These are phyloP conservation scores for Rutstroemia sp. DNA, from an alignment of 2,329 filamentous ascomycete genomes.

Conservation along the genomic window DNA sequence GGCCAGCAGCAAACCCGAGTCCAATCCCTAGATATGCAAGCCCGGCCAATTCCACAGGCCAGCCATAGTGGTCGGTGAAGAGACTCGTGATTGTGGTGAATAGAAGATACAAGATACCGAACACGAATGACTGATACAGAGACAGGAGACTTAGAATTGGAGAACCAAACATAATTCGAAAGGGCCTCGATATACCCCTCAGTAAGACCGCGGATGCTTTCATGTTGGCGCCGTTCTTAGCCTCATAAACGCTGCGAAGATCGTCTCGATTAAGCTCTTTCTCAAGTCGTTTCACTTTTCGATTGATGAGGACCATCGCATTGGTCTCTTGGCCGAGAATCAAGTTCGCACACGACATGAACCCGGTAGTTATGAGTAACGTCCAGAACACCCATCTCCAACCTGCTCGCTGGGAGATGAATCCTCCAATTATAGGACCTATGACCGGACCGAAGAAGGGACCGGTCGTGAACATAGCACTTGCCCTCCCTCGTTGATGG, in stretches of 20 bases:
- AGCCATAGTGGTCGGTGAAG: neutral
- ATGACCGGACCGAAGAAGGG: conserved; percentile 33
- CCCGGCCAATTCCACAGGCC: neutral
- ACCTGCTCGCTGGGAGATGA: conserved; percentile 36
- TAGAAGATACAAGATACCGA: neutral
- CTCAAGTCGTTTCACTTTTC: too few relatives aligned
- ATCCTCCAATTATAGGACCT: conserved; percentile 42
- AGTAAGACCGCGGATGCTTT: too few relatives aligned
- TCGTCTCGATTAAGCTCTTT: too few relatives aligned
- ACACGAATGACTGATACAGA: too few relatives aligned
- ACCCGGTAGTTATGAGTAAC: conserved; percentile 30
- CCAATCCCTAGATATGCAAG: neutral
- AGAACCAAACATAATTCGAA: too few relatives aligned
- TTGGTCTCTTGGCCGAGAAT: neutral
- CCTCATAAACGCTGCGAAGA: too few relatives aligned
- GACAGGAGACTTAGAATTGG: too few relatives aligned
- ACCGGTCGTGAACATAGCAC: conserved; percentile 26
- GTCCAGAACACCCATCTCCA: conserved; percentile 49
- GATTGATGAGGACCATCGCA: neutral
- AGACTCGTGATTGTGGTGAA: neutral
- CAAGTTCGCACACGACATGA: conserved; percentile 13
- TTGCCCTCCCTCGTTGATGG: neutral
- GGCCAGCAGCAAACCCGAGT: conserved; percentile 29
- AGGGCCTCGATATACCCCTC: too few relatives aligned
- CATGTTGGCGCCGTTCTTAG: too few relatives aligned